A percentile compares a stretch with the other conserved stretches of the same genome.
These are phyloP conservation scores for Tillandsia leiboldiana DNA, from an alignment of 176 grass and related monocot species.

Conservation along the genomic window DNA sequence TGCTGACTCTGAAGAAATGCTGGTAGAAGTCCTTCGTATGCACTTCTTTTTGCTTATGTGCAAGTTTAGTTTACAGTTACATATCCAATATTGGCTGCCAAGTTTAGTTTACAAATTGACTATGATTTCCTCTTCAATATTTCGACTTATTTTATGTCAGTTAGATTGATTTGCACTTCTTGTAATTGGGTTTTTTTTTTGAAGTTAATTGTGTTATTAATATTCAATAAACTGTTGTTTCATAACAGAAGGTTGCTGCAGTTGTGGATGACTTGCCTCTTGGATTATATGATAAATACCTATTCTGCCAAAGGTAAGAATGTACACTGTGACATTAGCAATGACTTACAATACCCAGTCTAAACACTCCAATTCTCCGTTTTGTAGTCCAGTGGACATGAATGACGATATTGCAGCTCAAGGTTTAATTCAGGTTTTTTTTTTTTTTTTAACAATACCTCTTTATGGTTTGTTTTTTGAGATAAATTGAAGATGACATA, in stretches of 20 bases:
- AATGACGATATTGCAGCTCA: slow-evolving; percentile 79
- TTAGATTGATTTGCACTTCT: not conserved
- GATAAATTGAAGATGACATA: not conserved
- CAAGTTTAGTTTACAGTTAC: not conserved
- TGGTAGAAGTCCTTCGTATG: slow-evolving; percentile 35
- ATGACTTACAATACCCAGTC: slow-evolving; percentile 6
- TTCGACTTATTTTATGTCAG: not conserved
- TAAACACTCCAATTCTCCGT: slow-evolving; percentile 6
- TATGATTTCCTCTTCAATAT: not conserved
- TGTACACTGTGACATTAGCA: not conserved
- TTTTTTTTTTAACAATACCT: slow-evolving; percentile 16
- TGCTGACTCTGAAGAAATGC: slow-evolving; percentile 70
- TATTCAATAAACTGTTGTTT: not conserved
- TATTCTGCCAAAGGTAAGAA: slow-evolving; percentile 78
- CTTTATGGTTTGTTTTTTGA: slow-evolving; percentile 19
- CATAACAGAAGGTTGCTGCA: slow-evolving; percentile 77
- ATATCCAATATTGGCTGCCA: not conserved
- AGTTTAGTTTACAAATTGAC: not conserved
- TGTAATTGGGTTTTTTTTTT: not conserved
- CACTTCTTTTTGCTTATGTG: not conserved
- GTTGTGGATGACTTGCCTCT: slow-evolving; percentile 83
- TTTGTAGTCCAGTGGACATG: slow-evolving; percentile 78
- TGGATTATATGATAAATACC: slow-evolving; percentile 75
- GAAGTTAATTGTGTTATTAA: not conserved
- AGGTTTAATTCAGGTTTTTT: slow-evolving; percentile 66